phyloP scores from a whole-genome alignment of 2,329 filamentous ascomycete species.

The Colletotrichum theobromicola region DNA sequence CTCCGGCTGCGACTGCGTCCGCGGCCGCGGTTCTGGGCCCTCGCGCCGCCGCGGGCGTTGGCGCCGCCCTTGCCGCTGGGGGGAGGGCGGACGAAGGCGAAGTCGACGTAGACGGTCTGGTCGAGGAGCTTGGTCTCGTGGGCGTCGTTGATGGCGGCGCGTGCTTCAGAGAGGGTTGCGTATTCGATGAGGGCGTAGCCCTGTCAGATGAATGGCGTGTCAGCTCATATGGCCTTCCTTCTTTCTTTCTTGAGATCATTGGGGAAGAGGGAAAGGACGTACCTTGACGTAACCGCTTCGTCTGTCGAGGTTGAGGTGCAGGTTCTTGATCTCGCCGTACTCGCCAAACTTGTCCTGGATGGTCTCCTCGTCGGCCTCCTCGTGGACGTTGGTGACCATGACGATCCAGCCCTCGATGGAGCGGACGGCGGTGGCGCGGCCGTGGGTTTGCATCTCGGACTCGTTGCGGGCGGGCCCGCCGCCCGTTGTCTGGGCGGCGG shows the following conservation, averaged over 20 bases:
- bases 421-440: constrained; percentile 79
- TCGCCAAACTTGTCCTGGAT: constrained; percentile 83
- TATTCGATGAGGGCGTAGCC: constrained; percentile 89
- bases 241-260: not conserved
- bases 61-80: constrained; percentile 44
- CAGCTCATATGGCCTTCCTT: not conserved
- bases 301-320: constrained; percentile 83
- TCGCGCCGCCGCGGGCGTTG: constrained; percentile 39
- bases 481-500: constrained; percentile 25
- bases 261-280: not conserved
- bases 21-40: constrained; percentile 40
- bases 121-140: constrained; percentile 80
- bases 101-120: constrained; percentile 82
- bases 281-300: constrained; percentile 89
- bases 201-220: constrained; percentile 45
- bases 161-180: constrained; percentile 77
- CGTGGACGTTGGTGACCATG: constrained; percentile 85
- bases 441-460: constrained; percentile 73
- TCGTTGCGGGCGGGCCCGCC: constrained; percentile 53
- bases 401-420: constrained; percentile 92
- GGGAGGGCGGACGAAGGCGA: constrained; percentile 83
- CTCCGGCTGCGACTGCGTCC: constrained; percentile 44
- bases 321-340: constrained; percentile 85
- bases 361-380: constrained; percentile 85
- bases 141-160: constrained; percentile 82